Percentiles rank a stretch among this genome's conserved stretches.
phyloP scores from a whole-genome alignment of 805 yeast genomes.

The Pichia thaimueangensis region DNA sequence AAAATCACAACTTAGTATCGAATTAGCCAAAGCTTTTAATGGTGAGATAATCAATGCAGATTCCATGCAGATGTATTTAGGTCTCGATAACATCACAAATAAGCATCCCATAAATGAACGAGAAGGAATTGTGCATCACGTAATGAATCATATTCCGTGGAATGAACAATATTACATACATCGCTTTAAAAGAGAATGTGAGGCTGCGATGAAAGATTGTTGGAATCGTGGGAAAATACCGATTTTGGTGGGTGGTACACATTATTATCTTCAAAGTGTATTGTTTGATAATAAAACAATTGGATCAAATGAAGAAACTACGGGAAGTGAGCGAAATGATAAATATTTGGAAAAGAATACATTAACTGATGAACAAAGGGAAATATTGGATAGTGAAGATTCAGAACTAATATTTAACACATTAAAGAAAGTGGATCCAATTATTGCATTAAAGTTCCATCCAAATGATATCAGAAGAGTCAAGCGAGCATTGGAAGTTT shows the following conservation, averaged over 20 bases:
- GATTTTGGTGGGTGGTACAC: constrained; percentile 92
- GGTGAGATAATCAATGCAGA: constrained; percentile 96
- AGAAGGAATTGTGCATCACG: constrained; percentile 72
- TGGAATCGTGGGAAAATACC: constrained; percentile 68
- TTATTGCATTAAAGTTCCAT: constrained; percentile 74
- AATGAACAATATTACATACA: constrained; percentile 75
- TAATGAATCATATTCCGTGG: constrained; percentile 82
- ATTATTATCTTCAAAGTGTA: constrained; percentile 79
- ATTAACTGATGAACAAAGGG: constrained; percentile 29
- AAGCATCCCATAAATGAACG: constrained; percentile 84
- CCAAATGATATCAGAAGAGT: constrained; percentile 83
- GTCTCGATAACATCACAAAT: constrained; percentile 73
- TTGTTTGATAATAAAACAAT: constrained; percentile 66
- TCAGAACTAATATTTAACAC: constrained; percentile 42
- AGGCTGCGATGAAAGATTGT: constrained; percentile 53
- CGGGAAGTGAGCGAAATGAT: constrained; percentile 8
- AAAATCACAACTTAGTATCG: constrained; percentile 79
- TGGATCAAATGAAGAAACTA: constrained; percentile 13
- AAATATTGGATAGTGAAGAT: constrained; percentile 52
- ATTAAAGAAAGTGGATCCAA: constrained; percentile 57
- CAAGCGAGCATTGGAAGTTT: constrained; percentile 75
- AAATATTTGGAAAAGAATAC: constrained; percentile 12
- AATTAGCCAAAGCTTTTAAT: constrained; percentile 64
- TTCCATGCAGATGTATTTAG: constrained; percentile 90
- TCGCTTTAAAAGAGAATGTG: constrained; percentile 69